A percentile compares a stretch with the other conserved stretches of the same genome.
phyloP scores from a whole-genome alignment of 176 grass and related monocot genomes.

The Elymus sibiricus region DNA sequence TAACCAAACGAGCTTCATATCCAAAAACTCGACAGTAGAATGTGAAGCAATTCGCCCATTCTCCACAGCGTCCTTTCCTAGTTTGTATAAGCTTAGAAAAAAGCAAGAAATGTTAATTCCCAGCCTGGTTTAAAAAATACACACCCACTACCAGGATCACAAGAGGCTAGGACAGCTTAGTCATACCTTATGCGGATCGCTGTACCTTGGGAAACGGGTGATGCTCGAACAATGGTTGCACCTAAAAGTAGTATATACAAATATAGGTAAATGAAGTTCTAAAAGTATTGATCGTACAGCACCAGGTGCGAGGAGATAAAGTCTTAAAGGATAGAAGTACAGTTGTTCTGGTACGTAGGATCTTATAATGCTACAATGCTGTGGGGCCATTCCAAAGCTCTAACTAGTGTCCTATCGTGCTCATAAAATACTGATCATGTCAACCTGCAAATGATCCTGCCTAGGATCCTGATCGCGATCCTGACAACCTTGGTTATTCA shows the following conservation, averaged over 20 bases:
- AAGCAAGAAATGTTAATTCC: conserved; percentile 24
- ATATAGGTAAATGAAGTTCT: conserved; percentile 15
- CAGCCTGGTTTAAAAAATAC: conserved; percentile 15
- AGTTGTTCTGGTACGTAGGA: not conserved
- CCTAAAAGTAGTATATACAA: conserved; percentile 50
- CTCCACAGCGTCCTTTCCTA: conserved; percentile 92
- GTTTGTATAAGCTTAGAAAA: conserved; percentile 84
- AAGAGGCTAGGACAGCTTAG: conserved; percentile 11
- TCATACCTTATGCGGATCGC: conserved; percentile 82
- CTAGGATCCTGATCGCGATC: not conserved
- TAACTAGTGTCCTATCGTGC: not conserved
- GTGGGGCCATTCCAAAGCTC: not conserved
- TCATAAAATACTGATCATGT: not conserved
- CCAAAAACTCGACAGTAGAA: conserved; percentile 87
- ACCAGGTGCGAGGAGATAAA: not conserved
- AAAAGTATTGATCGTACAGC: not conserved
- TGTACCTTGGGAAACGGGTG: conserved; percentile 93
- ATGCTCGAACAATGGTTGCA: conserved; percentile 71
- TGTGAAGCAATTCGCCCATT: conserved; percentile 99
- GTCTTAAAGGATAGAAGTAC: not conserved
- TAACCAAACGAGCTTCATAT: conserved; percentile 95
- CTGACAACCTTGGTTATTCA: not conserved
- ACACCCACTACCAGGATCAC: not conserved
- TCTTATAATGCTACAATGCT: conserved; percentile 9
- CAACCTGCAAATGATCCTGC: not conserved